Evolutionary conservation across 2,329 filamentous ascomycete genomes (phyloP).

Genomic region (Taxawa tesnikishii): DNA sequence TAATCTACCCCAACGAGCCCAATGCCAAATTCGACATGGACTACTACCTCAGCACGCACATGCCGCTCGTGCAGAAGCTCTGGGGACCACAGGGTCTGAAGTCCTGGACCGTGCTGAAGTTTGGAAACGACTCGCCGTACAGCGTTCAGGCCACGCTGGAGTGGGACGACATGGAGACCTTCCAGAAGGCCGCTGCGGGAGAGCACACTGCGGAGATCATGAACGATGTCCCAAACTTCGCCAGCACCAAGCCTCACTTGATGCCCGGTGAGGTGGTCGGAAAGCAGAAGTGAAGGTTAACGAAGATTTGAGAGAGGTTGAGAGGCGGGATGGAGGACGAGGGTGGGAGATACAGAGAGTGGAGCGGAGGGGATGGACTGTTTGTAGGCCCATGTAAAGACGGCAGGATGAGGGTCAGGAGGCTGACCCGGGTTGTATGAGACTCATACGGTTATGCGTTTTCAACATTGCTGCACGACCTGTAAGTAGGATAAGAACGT

Average conservation of each 20-base stretch:
- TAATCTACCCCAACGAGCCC: constrained; percentile 22
- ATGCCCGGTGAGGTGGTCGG: constrained; percentile 17
- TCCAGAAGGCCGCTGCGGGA: constrained; percentile 15
- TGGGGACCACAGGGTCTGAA: constrained; percentile 20
- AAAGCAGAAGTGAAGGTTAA: too few species aligned
- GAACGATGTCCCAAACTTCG: constrained; percentile 22
- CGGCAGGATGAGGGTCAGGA: too few species aligned
- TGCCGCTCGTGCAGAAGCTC: constrained; percentile 21
- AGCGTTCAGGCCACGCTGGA: constrained; percentile 21
- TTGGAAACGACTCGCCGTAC: constrained; percentile 18
- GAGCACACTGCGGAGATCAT: constrained; percentile 15
- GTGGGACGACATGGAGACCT: constrained; percentile 15
- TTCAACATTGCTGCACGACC: too few species aligned
- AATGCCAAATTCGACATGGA: constrained; percentile 24
- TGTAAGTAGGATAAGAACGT: too few species aligned
- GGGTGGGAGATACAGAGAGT: too few species aligned
- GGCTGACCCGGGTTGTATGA: too few species aligned
- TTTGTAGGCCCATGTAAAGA: too few species aligned
- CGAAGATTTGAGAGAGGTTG: too few species aligned
- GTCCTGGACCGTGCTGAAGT: constrained; percentile 18
- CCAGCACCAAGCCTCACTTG: constrained; percentile 20
- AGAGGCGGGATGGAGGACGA: too few species aligned
- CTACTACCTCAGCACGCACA: constrained; percentile 26
- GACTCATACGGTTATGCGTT: too few species aligned
- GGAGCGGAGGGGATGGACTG: too few species aligned